A percentile compares a stretch with the other conserved stretches of the same genome.
Conservation (phyloP, 1,139 yeast genomes). For the Saccharomycopsis crataegensis region DNA sequence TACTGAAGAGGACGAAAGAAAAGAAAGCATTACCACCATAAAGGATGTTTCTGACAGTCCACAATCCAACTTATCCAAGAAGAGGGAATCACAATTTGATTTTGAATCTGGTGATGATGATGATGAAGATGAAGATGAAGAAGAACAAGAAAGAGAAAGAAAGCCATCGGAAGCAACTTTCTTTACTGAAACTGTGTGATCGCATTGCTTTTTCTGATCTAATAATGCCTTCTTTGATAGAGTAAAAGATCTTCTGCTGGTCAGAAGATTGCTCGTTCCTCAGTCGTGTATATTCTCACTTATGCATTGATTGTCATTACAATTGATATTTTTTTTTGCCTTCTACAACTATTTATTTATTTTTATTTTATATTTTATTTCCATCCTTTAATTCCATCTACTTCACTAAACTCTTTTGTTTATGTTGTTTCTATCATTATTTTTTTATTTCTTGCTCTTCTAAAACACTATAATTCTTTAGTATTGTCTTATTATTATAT, state of each 20-base stretch:
- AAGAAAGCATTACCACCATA: constrained; percentile 8
- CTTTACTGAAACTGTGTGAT: constrained; percentile 14
- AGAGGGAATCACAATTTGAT: constrained; percentile 17
- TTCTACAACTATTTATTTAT: background rate
- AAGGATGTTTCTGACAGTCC: background rate
- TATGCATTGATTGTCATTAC: too few relatives aligned
- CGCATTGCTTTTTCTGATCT: background rate
- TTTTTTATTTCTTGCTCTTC: background rate
- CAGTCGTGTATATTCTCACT: background rate
- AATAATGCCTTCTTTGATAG: background rate
- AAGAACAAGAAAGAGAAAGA: constrained; percentile 4
- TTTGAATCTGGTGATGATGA: constrained; percentile 14
- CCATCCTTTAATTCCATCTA: background rate
- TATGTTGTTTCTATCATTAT: background rate
- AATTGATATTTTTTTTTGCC: too few relatives aligned
- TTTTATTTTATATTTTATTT: background rate
- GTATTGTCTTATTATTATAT: background rate
- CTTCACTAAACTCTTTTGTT: background rate
- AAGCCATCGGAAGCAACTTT: constrained; percentile 14
- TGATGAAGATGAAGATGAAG: constrained; percentile 5
- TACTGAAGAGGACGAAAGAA: constrained; percentile 13
- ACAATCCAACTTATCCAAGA: constrained; percentile 9
- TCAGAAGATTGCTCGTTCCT: background rate
- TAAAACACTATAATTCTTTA: background rate
- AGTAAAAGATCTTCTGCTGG: background rate